Evolutionary conservation across 1,139 yeast species (phyloP), one percentile per base, ranked within the genome.

Genomic region (Geotrichum restrictum): DNA sequence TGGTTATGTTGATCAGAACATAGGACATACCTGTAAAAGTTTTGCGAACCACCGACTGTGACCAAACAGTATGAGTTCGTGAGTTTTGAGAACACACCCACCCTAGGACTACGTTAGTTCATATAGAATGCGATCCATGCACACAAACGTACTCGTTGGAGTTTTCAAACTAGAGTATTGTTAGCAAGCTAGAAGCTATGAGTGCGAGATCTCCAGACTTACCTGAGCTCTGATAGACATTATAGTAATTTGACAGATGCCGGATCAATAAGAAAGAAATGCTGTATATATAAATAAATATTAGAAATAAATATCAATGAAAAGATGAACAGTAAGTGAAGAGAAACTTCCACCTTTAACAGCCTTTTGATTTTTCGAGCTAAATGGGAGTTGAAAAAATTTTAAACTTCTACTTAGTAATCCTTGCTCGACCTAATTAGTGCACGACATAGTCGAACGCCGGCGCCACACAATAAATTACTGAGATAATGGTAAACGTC

Each of bases 1-100:
- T 18, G 6, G 2, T 13, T 33, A 16, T 21, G n/a, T 24, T 7
- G 3, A 16, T 24, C 8, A 24, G 29, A 5, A 8, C 16, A 6
- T n/a, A 2, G 7, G 7, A 45, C 57, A 3, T 45, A 60, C 63
- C 60, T 75, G 75, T 93, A 94, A 67, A 94, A 94, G 76, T 94
- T 94, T 74, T 94, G 98, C 45, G 97, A 88, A 34, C 98, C 98
- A 58, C 98, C 98, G 53, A 94, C 91, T 14, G 98, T 95, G 55
- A 93, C 97, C 64, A 94, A 78, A 69, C 95, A 86, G 78, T 93
- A 94, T 43, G 96, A 85, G 79, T 94, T 94, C 67, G 99, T 94
- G 64, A 94, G 80, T 71, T 89, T 93, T 73, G 98, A 79, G 69
- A 94, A 94, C 56, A 94, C 99, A 69, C 99, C 99, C 59, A 94